Base-by-base conservation (phyloP, 345 rosid genomes). In the Rhizophora apiculata region DNA sequence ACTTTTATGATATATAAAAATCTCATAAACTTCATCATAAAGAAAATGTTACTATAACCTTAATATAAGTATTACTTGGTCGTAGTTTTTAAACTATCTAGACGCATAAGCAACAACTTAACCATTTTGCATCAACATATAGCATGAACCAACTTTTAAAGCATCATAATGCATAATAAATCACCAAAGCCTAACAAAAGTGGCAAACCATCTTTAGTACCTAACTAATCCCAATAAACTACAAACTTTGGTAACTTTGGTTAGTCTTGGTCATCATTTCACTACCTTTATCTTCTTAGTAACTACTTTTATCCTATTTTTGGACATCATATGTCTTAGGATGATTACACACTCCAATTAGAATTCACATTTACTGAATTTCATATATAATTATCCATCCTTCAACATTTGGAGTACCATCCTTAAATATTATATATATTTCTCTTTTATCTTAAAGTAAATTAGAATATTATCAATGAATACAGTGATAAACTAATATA, bases 401-500 rank as follows among this genome's bases (percentile, higher is more conserved):
- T 31, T 31, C 34, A 31, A 5, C 7, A 31, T 31, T 4, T 31
- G 6, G 34, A 31, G 34, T 31, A 31, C 34, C 34, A 31, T 31
- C 7, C 6, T 31, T 31, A 36, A 0, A 31, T 5, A 24, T 31
- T 31, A 0, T 4, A 0, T 9, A 61, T 69, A 30, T 4, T 69
- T 59, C 5, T 57, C 8, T 19, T 4, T 1, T 0, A 2, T 20
- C 19, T 60, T 68, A 15, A 1, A 32, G 22, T 68, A 39, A 11
- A 52, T 37, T 7, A 65, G 16, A 16, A 39, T 68, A 34, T 68
- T 54, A 36, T 56, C 72, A 26, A 68, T 32, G 9, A 21, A 27
- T 22, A 65, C 5, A 22, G 51, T 30, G 1, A 65, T 18, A 31
- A 65, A 49, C 22, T 15, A 31, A 22, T 15, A 56, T 2, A 68